Percentiles rank a stretch among this genome's conserved stretches.
phyloP scores from a whole-genome alignment of 768 basidiomycete genomes.

The Lentinula lateritia region DNA sequence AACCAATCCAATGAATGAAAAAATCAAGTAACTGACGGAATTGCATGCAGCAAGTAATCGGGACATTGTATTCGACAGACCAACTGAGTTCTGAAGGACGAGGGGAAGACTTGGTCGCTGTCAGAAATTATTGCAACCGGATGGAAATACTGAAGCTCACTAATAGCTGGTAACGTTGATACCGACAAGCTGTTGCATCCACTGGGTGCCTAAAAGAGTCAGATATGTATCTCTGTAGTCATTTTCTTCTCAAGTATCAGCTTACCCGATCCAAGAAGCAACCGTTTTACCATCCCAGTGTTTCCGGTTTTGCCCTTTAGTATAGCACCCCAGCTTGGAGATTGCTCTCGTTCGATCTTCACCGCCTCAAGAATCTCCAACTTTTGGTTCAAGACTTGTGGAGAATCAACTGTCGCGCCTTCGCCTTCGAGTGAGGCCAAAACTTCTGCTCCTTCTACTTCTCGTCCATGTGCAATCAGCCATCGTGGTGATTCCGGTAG shows the following conservation, averaged over 20 bases:
- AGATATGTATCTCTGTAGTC: not conserved
- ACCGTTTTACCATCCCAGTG: slow-evolving; percentile 39
- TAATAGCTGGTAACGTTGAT: slow-evolving; percentile 52
- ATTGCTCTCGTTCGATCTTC: slow-evolving; percentile 32
- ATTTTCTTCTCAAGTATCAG: not conserved
- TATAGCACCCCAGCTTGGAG: slow-evolving; percentile 37
- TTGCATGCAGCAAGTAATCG: slow-evolving; percentile 48
- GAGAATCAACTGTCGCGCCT: slow-evolving; percentile 27
- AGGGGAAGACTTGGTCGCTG: slow-evolving; percentile 31
- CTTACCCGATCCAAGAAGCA: slow-evolving; percentile 38
- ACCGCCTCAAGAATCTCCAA: slow-evolving; percentile 41
- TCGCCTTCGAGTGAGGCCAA: slow-evolving; percentile 39
- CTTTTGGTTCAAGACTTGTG: slow-evolving; percentile 30
- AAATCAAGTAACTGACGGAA: slow-evolving; percentile 43
- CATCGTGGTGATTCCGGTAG: slow-evolving; percentile 44
- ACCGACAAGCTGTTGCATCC: slow-evolving; percentile 48
- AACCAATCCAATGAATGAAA: slow-evolving; percentile 39
- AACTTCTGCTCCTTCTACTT: slow-evolving; percentile 35
- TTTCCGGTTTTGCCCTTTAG: slow-evolving; percentile 34
- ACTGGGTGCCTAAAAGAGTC: slow-evolving; percentile 32
- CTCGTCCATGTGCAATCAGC: slow-evolving; percentile 40
- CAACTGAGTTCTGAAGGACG: slow-evolving; percentile 46
- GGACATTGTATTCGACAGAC: slow-evolving; percentile 41
- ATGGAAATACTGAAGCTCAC: slow-evolving; percentile 18
- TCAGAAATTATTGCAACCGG: too few relatives aligned